Conservation (phyloP, 371 early-diverging fungal genomes). For the Mucor sp. region DNA sequence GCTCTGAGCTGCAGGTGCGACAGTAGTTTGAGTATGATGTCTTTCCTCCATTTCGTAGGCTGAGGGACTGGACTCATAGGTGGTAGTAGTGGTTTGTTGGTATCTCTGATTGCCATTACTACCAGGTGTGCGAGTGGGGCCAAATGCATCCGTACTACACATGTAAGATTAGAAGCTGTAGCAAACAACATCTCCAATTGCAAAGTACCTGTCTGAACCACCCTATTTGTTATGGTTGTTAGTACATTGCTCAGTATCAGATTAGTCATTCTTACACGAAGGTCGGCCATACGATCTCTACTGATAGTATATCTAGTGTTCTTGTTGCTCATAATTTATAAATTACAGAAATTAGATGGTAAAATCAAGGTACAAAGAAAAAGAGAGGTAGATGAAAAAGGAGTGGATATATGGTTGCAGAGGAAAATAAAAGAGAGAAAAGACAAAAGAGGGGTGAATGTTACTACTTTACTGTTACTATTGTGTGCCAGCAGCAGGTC, state of each 20-base stretch:
- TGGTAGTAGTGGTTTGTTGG: neutral
- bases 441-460: neutral
- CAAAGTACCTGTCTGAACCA: slow-evolving; percentile 24
- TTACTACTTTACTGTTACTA: neutral
- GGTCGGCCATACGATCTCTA: slow-evolving; percentile 26
- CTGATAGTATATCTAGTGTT: slow-evolving; percentile 23
- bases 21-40: slow-evolving; percentile 6
- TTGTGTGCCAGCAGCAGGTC: neutral
- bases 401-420: slow-evolving; percentile 1
- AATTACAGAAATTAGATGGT: neutral
- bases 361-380: slow-evolving; percentile 3
- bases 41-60: slow-evolving; percentile 21
- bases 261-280: slow-evolving; percentile 13
- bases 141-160: slow-evolving; percentile 35
- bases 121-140: slow-evolving; percentile 29
- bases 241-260: neutral
- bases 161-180: neutral
- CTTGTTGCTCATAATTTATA: slow-evolving; percentile 4
- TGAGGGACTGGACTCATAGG: slow-evolving; percentile 6
- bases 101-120: slow-evolving; percentile 10
- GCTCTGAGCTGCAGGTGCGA: slow-evolving; percentile 16
- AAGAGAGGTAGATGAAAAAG: neutral
- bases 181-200: neutral
- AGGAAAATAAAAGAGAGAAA: neutral
- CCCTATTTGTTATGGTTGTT: neutral